Evolutionary conservation across 495 filamentous ascomycete genomes (phyloP).

Genomic region (Talaromyces proteolyticus): DNA sequence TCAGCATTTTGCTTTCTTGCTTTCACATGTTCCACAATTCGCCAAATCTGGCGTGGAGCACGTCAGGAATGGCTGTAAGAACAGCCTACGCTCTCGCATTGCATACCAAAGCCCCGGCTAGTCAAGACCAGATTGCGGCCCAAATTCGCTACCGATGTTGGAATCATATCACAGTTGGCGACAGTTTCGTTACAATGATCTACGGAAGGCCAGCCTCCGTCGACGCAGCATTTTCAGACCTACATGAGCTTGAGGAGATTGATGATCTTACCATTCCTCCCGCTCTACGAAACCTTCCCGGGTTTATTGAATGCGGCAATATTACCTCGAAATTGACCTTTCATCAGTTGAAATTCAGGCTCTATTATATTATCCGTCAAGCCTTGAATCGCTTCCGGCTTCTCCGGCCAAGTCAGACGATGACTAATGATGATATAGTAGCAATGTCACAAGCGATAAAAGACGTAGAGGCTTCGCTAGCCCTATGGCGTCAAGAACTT

Average conservation of each 20-base stretch:
- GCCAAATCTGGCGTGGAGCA: slow-evolving; percentile 14
- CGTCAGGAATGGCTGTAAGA: slow-evolving; percentile 13
- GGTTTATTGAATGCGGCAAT: slow-evolving; percentile 4
- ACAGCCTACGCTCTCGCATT: slow-evolving; percentile 12
- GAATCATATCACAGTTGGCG: slow-evolving; percentile 14
- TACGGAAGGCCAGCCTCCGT: slow-evolving; percentile 15
- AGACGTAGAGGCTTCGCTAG: slow-evolving; percentile 6
- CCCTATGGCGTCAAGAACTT: slow-evolving; percentile 6
- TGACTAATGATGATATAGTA: slow-evolving; percentile 7
- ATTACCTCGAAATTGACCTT: slow-evolving; percentile 8
- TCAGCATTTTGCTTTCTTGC: slow-evolving; percentile 11
- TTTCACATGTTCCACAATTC: slow-evolving; percentile 15
- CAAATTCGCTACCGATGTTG: slow-evolving; percentile 14
- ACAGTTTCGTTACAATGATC: slow-evolving; percentile 13
- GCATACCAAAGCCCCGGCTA: slow-evolving; percentile 7
- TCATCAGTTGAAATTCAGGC: slow-evolving; percentile 9
- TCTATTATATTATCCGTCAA: slow-evolving; percentile 13
- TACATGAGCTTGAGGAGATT: slow-evolving; percentile 9
- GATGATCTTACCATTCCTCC: slow-evolving; percentile 10
- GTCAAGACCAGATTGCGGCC: slow-evolving; percentile 4
- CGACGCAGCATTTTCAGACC: slow-evolving; percentile 9
- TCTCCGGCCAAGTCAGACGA: slow-evolving; percentile 9
- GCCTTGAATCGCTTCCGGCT: slow-evolving; percentile 10
- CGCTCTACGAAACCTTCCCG: background rate
- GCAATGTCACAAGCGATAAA: slow-evolving; percentile 8